These are phyloP conservation scores for Crucibulum parvulum DNA, from an alignment of 1,284 basidiomycete species.

Conservation along the genomic window DNA sequence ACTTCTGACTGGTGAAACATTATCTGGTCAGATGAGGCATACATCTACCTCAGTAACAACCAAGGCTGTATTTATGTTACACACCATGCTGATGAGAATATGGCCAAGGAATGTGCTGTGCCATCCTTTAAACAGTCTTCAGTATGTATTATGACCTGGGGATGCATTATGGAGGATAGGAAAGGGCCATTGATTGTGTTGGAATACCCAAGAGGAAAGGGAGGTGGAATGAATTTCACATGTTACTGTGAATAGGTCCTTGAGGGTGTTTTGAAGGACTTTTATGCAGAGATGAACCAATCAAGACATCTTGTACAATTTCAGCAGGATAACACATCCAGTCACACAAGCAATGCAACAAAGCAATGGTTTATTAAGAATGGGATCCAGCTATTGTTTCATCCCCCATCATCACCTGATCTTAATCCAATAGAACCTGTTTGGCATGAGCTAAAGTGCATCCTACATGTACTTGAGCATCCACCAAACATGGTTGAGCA, in stretches of 20 bases:
- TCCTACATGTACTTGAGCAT: neutral
- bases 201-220: neutral
- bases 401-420: neutral
- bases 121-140: neutral
- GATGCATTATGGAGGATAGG: too few relatives aligned
- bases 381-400: neutral
- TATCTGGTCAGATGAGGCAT: conserved; percentile 18
- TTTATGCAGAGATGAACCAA: neutral
- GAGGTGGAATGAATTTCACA: neutral
- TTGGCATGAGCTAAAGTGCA: neutral
- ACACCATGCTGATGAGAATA: neutral
- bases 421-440: neutral
- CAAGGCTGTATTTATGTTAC: conserved; percentile 7
- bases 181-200: neutral
- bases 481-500: neutral
- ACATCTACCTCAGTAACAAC: conserved; percentile 12
- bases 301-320: neutral
- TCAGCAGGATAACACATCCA: neutral
- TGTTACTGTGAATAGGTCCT: neutral
- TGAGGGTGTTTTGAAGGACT: neutral
- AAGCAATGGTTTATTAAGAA: neutral
- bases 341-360: neutral
- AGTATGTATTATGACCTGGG: neutral
- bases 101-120: neutral
- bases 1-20: conserved; percentile 3